These are phyloP conservation scores for Colletotrichum viniferum DNA, from an alignment of 2,329 filamentous ascomycete genomes.

Conservation along the genomic window DNA sequence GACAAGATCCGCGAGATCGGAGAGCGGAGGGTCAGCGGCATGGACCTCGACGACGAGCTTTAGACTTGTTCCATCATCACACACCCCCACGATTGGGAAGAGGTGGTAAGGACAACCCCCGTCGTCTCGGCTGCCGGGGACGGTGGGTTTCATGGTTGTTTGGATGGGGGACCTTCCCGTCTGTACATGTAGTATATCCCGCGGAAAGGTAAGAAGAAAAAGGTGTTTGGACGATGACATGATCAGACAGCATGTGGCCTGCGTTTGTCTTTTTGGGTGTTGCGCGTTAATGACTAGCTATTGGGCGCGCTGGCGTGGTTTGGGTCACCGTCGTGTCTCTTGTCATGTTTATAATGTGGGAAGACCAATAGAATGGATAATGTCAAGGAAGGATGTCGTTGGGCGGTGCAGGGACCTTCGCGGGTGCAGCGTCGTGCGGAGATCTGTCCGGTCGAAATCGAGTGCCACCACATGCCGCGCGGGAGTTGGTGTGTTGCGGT, in stretches of 20 bases:
- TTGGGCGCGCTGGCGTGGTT: slow-evolving; percentile 1
- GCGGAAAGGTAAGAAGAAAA: background rate
- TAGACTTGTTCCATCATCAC: background rate
- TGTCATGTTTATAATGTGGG: background rate
- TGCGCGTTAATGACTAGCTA: slow-evolving; percentile 11
- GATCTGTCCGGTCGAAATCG: background rate
- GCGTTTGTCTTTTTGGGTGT: slow-evolving; percentile 1
- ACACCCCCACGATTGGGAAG: background rate
- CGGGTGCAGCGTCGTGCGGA: background rate
- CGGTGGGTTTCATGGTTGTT: slow-evolving; percentile 5
- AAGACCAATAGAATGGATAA: background rate
- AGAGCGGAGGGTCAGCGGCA: slow-evolving; percentile 68
- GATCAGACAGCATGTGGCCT: background rate
- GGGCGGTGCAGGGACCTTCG: background rate
- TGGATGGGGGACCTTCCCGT: slow-evolving; percentile 7
- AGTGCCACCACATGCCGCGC: background rate
- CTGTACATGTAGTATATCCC: background rate
- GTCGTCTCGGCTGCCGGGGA: background rate
- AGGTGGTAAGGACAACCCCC: background rate
- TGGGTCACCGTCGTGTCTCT: background rate
- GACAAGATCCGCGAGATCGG: slow-evolving; percentile 91
- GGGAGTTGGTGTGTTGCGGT: background rate
- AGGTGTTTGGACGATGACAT: slow-evolving; percentile 15
- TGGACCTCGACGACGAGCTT: slow-evolving; percentile 54
- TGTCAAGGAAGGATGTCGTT: background rate